A percentile compares a stretch with the other conserved stretches of the same genome.
Conservation (phyloP, 108 stramenopile species). For the Skeletonema costatum region DNA sequence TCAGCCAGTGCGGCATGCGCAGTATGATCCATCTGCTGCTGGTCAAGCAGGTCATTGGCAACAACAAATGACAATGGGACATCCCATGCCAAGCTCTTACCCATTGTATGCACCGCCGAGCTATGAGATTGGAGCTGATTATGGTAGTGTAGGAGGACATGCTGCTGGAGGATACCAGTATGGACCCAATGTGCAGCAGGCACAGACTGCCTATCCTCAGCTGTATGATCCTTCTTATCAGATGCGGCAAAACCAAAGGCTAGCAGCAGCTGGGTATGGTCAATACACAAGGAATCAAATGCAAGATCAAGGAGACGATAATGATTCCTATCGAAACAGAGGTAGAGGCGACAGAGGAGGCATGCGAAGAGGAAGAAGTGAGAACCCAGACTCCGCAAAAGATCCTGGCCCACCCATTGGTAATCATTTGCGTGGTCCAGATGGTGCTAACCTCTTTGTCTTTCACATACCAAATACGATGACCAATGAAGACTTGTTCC, state of each 20-base stretch:
- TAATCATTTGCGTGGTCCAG: constrained; percentile 57
- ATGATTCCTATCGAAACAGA: background rate
- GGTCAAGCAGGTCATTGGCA: background rate
- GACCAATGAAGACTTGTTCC: constrained; percentile 92
- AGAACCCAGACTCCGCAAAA: constrained; percentile 13
- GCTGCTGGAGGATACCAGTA: background rate
- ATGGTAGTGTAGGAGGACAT: background rate
- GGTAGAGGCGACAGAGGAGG: background rate
- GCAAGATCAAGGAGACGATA: background rate
- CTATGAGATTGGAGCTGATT: background rate
- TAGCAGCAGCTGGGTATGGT: background rate
- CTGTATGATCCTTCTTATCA: background rate
- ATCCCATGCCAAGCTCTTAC: background rate
- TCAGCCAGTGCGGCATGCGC: background rate
- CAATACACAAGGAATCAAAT: background rate
- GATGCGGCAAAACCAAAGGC: constrained; percentile 1
- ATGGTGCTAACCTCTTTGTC: constrained; percentile 96
- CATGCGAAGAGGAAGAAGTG: background rate
- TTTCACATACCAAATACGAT: constrained; percentile 98
- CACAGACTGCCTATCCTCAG: background rate
- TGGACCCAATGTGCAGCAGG: background rate
- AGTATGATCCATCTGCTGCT: background rate
- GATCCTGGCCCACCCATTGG: constrained; percentile 43
- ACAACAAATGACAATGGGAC: background rate
- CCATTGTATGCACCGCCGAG: constrained; percentile 2